Conservation (phyloP, 148 eudicot species). For the Cornus kousa region DNA sequence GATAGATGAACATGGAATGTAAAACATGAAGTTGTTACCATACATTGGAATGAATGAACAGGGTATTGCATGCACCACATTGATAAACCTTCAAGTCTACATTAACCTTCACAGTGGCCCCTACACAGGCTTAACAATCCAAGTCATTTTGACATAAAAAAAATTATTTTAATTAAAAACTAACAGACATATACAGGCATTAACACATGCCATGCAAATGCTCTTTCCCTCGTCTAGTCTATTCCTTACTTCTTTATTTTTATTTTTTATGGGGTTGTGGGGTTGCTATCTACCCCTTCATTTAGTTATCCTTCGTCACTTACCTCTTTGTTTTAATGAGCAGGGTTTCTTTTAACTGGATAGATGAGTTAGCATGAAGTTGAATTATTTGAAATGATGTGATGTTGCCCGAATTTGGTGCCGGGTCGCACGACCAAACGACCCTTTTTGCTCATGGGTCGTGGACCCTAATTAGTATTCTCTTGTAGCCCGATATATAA, state of each 20-base stretch:
- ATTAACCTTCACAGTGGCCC: not conserved
- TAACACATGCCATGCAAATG: not conserved
- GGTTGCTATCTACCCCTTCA: not conserved
- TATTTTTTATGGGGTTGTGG: no score
- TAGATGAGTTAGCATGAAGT: not conserved
- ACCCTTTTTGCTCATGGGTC: no score
- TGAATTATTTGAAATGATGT: not conserved
- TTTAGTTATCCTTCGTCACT: not conserved
- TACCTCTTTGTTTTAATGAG: not conserved
- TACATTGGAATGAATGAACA: not conserved
- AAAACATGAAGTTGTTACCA: slow-evolving; percentile 8
- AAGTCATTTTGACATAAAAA: not conserved
- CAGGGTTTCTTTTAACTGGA: not conserved
- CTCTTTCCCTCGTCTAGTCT: not conserved
- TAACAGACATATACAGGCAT: not conserved
- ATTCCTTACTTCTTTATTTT: not conserved
- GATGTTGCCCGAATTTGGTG: no score
- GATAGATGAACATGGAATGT: slow-evolving; percentile 21
- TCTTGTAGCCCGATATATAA: no score
- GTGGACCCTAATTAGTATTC: no score
- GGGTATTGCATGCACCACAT: not conserved
- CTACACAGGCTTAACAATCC: not conserved
- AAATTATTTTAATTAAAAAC: not conserved
- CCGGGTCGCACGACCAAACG: no score
- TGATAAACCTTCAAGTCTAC: not conserved